These are phyloP conservation scores for Cyberlindnera xishuangbannaensis DNA, from an alignment of 805 yeast species.

Conservation along the genomic window DNA sequence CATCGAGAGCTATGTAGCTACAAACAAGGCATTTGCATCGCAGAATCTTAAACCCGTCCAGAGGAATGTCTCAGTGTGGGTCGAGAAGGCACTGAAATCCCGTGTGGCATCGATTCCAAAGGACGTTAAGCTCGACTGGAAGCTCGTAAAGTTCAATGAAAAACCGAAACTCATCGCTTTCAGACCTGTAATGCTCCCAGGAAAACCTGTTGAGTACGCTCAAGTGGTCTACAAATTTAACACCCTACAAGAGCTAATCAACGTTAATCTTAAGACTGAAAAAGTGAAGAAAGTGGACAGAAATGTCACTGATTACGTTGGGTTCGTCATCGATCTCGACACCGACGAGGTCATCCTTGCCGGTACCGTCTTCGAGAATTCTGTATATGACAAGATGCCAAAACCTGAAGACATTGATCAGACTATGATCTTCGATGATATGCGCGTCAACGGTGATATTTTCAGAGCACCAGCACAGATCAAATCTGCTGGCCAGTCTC, in stretches of 20 bases:
- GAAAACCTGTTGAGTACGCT: conserved; percentile 45
- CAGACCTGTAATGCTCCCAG: conserved; percentile 59
- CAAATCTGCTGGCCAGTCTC: no score
- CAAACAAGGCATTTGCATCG: conserved; percentile 77
- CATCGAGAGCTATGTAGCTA: conserved; percentile 65
- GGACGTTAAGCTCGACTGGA: conserved; percentile 64
- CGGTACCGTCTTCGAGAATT: conserved; percentile 62
- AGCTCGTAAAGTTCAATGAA: conserved; percentile 59
- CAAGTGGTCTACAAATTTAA: conserved; percentile 60
- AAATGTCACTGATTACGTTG: conserved; percentile 55
- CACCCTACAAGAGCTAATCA: conserved; percentile 54
- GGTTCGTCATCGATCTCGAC: conserved; percentile 56
- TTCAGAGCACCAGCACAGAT: conserved; percentile 26
- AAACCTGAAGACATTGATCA: conserved; percentile 27
- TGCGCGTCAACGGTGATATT: conserved; percentile 30
- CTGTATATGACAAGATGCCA: conserved; percentile 35
- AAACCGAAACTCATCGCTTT: conserved; percentile 71
- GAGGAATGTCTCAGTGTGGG: conserved; percentile 52
- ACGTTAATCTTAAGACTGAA: conserved; percentile 38
- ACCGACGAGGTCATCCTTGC: conserved; percentile 52
- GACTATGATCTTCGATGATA: conserved; percentile 23
- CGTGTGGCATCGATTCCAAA: conserved; percentile 53
- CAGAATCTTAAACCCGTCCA: conserved; percentile 43
- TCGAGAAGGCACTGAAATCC: conserved; percentile 47
- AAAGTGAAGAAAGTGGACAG: conserved; percentile 43